Conservation (phyloP, 305 asterid species). For the Fraxinus velutina region DNA sequence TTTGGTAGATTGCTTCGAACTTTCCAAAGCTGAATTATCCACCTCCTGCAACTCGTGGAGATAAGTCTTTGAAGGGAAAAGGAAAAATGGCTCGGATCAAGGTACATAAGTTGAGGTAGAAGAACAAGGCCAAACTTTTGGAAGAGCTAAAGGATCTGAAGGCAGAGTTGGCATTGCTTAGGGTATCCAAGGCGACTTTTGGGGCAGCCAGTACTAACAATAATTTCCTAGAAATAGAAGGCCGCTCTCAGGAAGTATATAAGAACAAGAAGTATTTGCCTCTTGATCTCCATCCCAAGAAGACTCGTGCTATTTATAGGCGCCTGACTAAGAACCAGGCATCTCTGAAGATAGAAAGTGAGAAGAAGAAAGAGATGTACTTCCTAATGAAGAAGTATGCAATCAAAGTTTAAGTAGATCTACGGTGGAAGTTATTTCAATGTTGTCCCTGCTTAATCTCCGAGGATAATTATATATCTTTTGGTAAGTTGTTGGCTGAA, state of each 20-base stretch:
- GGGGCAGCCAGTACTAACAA: no score
- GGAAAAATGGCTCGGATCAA: no score
- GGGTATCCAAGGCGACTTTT: no score
- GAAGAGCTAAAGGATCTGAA: no score
- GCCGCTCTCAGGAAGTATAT: conserved; percentile 1
- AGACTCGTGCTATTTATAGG: conserved; percentile 53
- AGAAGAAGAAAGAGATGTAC: conserved; percentile 64
- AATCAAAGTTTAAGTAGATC: conserved; percentile 45
- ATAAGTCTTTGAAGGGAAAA: no score
- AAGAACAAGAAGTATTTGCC: conserved; percentile 37
- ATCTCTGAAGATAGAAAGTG: conserved; percentile 55
- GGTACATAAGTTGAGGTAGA: no score
- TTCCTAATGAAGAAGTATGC: conserved; percentile 62
- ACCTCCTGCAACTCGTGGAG: no score
- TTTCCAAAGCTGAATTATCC: no score
- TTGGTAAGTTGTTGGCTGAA: neutral
- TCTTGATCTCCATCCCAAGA: conserved; percentile 58
- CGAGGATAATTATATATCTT: conserved; percentile 11
- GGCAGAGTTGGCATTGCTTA: no score
- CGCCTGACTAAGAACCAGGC: conserved; percentile 62
- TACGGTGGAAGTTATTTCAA: neutral
- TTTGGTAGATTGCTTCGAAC: no score
- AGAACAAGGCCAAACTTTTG: no score
- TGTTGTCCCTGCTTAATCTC: neutral
- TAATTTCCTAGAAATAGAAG: conserved; percentile 13